Percentiles rank a stretch among this genome's conserved stretches.
phyloP scores from a whole-genome alignment of 2,329 filamentous ascomycete genomes.

The Verticillium isaacii region DNA sequence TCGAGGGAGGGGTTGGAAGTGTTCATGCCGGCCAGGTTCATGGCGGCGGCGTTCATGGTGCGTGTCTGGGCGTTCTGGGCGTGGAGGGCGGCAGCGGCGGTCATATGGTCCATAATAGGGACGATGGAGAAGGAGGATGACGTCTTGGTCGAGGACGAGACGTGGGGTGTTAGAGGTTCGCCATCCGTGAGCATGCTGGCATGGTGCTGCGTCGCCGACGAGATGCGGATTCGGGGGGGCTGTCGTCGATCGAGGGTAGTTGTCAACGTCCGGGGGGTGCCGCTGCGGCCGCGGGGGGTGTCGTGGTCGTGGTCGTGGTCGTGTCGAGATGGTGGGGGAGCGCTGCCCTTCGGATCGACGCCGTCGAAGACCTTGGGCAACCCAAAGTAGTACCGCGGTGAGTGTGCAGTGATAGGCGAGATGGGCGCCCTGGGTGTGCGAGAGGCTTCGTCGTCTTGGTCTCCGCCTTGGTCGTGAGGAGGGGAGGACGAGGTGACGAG shows the following conservation, averaged over 20 bases:
- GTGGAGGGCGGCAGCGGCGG: slow-evolving; percentile 1
- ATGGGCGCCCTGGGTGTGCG: neutral
- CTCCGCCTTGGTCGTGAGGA: neutral
- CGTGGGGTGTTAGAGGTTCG: neutral
- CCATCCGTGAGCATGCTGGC: neutral
- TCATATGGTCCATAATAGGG: slow-evolving; percentile 1
- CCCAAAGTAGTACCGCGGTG: neutral
- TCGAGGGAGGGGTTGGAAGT: slow-evolving; percentile 8
- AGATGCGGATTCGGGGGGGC: neutral
- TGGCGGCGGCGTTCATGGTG: slow-evolving; percentile 2
- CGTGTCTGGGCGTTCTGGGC: slow-evolving; percentile 2
- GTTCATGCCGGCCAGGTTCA: slow-evolving; percentile 7
- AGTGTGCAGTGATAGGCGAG: neutral
- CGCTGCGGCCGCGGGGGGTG: neutral
- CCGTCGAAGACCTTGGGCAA: neutral
- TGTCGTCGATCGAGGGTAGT: neutral
- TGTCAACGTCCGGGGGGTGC: neutral
- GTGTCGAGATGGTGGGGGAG: neutral
- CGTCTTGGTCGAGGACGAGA: neutral
- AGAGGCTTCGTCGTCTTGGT: neutral
- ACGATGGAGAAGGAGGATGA: slow-evolving; percentile 2
- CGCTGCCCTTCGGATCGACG: neutral
- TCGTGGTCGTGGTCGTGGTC: neutral
- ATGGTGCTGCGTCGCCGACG: neutral
- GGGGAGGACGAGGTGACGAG: neutral